Percentiles rank a stretch among this genome's conserved stretches.
These are phyloP conservation scores for Groenewaldozyma auringiensis DNA, from an alignment of 1,139 yeast genomes.

Conservation along the genomic window DNA sequence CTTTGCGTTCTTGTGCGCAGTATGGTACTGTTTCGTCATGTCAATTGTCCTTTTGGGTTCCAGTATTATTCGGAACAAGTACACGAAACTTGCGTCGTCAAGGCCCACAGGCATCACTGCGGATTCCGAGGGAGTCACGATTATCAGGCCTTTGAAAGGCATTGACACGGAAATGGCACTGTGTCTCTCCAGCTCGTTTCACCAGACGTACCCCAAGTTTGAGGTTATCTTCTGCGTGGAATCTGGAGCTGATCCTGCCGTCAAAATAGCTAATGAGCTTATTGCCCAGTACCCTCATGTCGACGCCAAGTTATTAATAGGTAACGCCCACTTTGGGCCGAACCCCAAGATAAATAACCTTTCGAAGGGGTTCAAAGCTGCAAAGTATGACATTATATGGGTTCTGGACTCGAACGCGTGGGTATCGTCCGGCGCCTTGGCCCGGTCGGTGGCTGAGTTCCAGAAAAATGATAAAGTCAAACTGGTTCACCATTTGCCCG, in stretches of 20 bases:
- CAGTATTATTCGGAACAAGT: background rate
- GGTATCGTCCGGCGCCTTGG: constrained; percentile 59
- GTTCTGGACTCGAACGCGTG: constrained; percentile 84
- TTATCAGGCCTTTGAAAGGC: constrained; percentile 78
- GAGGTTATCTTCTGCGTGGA: constrained; percentile 77
- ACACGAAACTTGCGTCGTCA: background rate
- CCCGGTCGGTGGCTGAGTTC: constrained; percentile 57
- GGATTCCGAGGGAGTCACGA: constrained; percentile 51
- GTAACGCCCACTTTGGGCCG: constrained; percentile 54
- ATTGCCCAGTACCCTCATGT: constrained; percentile 49
- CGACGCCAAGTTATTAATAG: constrained; percentile 53
- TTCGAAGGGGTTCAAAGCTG: constrained; percentile 63
- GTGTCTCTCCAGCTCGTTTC: constrained; percentile 62
- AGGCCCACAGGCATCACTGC: background rate
- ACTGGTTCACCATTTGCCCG: constrained; percentile 74
- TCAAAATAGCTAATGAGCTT: constrained; percentile 47
- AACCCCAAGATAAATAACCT: constrained; percentile 85
- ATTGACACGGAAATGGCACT: constrained; percentile 65
- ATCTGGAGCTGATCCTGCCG: constrained; percentile 53
- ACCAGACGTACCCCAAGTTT: constrained; percentile 61
- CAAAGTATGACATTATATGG: constrained; percentile 74
- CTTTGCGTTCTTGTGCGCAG: constrained; percentile 12
- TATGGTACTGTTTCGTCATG: constrained; percentile 16
- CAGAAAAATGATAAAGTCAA: constrained; percentile 41
- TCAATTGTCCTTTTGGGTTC: constrained; percentile 11